These are phyloP conservation scores for Rhodotorula sp. DNA, from an alignment of 1,284 basidiomycete species.

Conservation along the genomic window DNA sequence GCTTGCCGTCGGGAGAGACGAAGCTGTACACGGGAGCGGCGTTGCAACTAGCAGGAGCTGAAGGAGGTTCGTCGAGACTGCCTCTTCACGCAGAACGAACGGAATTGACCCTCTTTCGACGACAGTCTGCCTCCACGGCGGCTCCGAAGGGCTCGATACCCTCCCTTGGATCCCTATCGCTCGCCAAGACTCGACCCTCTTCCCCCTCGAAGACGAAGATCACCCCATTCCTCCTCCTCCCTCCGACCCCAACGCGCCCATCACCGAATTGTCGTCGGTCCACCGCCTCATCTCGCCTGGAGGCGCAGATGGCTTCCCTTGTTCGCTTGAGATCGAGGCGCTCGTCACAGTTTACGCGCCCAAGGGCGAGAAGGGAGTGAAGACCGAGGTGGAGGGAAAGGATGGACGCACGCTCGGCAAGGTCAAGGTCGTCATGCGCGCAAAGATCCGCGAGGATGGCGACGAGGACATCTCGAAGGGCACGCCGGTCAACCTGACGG, in stretches of 20 bases:
- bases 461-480: slow-evolving; percentile 17
- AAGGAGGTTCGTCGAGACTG: slow-evolving; percentile 1
- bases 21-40: neutral
- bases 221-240: slow-evolving; percentile 20
- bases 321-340: slow-evolving; percentile 29
- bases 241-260: slow-evolving; percentile 16
- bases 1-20: slow-evolving; percentile 28
- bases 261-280: neutral
- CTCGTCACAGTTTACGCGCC: slow-evolving; percentile 10
- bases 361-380: neutral
- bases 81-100: neutral
- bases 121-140: slow-evolving; percentile 38
- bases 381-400: neutral
- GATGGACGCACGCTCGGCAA: slow-evolving; percentile 1
- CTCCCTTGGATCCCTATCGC: slow-evolving; percentile 26
- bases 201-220: slow-evolving; percentile 16
- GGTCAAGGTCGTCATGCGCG: slow-evolving; percentile 32
- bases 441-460: slow-evolving; percentile 32
- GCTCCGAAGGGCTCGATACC: slow-evolving; percentile 32
- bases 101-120: neutral
- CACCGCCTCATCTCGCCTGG: slow-evolving; percentile 28
- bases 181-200: slow-evolving; percentile 22
- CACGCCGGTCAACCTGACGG: slow-evolving; percentile 35
- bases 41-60: slow-evolving; percentile 9
- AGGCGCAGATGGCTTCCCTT: slow-evolving; percentile 36